A percentile compares a stretch with the other conserved stretches of the same genome.
These are phyloP conservation scores for Agastache rugosa DNA, from an alignment of 257 asterid species.

Conservation along the genomic window DNA sequence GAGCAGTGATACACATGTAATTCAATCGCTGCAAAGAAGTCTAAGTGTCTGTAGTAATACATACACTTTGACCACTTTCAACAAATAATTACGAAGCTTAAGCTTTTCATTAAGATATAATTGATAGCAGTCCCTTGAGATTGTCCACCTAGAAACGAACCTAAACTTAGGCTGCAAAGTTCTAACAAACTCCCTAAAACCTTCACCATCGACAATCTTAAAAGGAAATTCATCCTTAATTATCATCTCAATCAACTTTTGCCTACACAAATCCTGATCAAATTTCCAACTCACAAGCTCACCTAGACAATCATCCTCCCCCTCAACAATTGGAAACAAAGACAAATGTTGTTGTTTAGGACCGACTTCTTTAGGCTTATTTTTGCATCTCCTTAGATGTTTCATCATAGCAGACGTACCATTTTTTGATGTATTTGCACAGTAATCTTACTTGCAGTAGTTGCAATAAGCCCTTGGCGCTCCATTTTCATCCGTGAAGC, in stretches of 20 bases:
- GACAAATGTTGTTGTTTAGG: too few species aligned
- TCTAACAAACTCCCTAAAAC: background rate
- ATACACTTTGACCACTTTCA: background rate
- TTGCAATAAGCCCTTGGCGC: background rate
- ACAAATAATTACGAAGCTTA: background rate
- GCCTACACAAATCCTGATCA: too few species aligned
- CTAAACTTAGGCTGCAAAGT: background rate
- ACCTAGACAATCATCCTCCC: too few species aligned
- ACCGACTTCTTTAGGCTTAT: too few species aligned
- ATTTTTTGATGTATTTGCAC: too few species aligned
- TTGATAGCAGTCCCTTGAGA: background rate
- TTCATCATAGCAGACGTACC: too few species aligned
- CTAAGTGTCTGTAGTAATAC: background rate
- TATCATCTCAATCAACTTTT: background rate
- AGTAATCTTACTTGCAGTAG: too few species aligned
- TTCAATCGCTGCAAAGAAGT: background rate
- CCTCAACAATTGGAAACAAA: too few species aligned
- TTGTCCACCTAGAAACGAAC: background rate
- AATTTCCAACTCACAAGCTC: too few species aligned
- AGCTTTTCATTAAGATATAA: background rate
- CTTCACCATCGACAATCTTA: background rate
- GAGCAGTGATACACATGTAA: background rate
- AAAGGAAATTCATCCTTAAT: background rate
- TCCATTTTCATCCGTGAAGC: too few species aligned
- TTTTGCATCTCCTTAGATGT: too few species aligned